Conservation (phyloP, 169 alveolate species). For the Amoebophrya sp. region DNA sequence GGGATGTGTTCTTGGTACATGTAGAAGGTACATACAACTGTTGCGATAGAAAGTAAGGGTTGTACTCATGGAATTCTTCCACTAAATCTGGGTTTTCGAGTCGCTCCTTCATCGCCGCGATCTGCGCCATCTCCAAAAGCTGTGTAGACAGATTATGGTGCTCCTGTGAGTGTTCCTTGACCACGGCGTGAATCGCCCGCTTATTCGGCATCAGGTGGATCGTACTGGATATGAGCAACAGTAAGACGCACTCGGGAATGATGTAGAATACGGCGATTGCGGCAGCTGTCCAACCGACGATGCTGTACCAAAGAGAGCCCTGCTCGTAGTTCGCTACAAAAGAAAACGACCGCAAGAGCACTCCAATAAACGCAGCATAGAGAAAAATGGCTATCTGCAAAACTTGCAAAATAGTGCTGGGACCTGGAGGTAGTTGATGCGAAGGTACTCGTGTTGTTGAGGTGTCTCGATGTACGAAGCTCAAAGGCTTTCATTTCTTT, state of each 20-base stretch:
- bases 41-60: neutral
- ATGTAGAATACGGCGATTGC: neutral
- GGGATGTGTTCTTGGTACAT: neutral
- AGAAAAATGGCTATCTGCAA: neutral
- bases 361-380: neutral
- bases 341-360: neutral
- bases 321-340: neutral
- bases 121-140: neutral
- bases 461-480: no score
- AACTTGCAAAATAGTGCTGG: neutral
- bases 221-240: neutral
- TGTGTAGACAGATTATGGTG: neutral
- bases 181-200: neutral
- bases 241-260: neutral
- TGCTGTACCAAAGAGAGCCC: neutral
- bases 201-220: neutral
- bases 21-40: no score
- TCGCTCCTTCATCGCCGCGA: neutral
- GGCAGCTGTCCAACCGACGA: conserved; percentile 9
- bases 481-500: no score
- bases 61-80: neutral
- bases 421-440: neutral
- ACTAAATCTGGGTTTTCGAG: neutral
- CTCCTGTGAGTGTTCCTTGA: neutral
- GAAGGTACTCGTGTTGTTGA: no score